phyloP scores from a whole-genome alignment of 495 filamentous ascomycete genomes.

The Oleoguttula mirabilis region DNA sequence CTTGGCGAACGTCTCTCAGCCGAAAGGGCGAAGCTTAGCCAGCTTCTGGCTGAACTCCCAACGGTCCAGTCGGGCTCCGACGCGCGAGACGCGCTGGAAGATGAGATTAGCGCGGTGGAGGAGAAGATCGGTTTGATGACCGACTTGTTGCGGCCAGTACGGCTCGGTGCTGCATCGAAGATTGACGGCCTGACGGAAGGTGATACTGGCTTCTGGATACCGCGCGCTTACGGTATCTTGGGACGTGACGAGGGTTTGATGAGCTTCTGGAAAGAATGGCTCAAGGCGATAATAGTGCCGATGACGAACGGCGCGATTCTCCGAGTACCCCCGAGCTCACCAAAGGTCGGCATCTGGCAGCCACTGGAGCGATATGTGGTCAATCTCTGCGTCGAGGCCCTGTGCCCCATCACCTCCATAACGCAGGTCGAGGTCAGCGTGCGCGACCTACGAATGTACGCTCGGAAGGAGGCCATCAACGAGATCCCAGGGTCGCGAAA shows the following conservation, averaged over 20 bases:
- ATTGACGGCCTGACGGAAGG: conserved; percentile 94
- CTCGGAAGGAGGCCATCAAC: conserved; percentile 84
- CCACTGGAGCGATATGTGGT: conserved; percentile 94
- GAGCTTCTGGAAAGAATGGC: conserved; percentile 98
- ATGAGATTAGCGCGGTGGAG: conserved; percentile 88
- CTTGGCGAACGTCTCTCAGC: conserved; percentile 80
- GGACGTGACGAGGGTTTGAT: conserved; percentile 75
- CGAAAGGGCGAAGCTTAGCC: conserved; percentile 81
- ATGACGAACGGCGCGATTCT: conserved; percentile 83
- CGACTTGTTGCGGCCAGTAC: conserved; percentile 80
- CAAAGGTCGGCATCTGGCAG: conserved; percentile 90
- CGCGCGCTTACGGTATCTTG: conserved; percentile 83
- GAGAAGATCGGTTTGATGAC: conserved; percentile 97
- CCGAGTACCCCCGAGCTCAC: conserved; percentile 75
- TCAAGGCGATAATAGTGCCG: conserved; percentile 79
- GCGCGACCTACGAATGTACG: conserved; percentile 81
- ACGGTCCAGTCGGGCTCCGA: conserved; percentile 65
- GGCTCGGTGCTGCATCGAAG: conserved; percentile 89
- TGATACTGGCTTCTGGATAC: conserved; percentile 94
- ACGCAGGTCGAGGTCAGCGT: conserved; percentile 91
- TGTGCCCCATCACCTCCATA: conserved; percentile 79
- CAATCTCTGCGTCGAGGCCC: conserved; percentile 91
- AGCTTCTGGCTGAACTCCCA: conserved; percentile 71
- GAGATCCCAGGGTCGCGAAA: conserved; percentile 86
- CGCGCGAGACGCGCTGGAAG: conserved; percentile 72